phyloP scores from a whole-genome alignment of 2,329 filamentous ascomycete species.

The Ascochyta viciae-villosae region DNA sequence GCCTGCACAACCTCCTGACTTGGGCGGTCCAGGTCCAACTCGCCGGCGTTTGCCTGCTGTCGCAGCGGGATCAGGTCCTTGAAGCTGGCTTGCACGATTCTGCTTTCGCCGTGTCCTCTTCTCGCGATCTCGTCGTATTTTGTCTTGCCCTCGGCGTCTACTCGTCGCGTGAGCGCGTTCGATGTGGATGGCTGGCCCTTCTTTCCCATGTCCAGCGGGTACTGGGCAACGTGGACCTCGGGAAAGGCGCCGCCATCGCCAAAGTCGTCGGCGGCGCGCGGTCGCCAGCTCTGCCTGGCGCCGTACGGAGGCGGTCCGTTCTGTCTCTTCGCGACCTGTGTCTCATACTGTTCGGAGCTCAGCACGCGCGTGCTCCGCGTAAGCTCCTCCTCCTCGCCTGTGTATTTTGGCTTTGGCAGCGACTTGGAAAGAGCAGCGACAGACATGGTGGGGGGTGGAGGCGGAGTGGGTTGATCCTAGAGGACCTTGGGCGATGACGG shows the following conservation, averaged over 20 bases:
- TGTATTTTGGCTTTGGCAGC: slow-evolving; percentile 89
- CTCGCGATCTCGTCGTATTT: slow-evolving; percentile 96
- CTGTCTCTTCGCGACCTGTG: slow-evolving; percentile 76
- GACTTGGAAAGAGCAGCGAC: slow-evolving; percentile 74
- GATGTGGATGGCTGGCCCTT: slow-evolving; percentile 67
- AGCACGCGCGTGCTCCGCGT: slow-evolving; percentile 84
- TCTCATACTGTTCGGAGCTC: slow-evolving; percentile 78
- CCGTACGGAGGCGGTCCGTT: slow-evolving; percentile 87
- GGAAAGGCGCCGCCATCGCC: slow-evolving; percentile 96
- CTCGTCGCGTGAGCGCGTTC: slow-evolving; percentile 91
- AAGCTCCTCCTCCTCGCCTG: slow-evolving; percentile 84
- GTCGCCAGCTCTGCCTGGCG: slow-evolving; percentile 87
- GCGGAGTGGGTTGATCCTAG: slow-evolving; percentile 8
- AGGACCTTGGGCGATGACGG: slow-evolving; percentile 3
- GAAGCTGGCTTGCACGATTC: slow-evolving; percentile 93
- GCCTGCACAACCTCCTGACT: slow-evolving; percentile 83
- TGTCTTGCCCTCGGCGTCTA: slow-evolving; percentile 89
- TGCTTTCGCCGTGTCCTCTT: slow-evolving; percentile 81
- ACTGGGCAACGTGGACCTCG: slow-evolving; percentile 91
- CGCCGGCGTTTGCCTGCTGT: slow-evolving; percentile 90
- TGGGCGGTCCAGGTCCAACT: slow-evolving; percentile 85
- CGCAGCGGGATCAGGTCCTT: slow-evolving; percentile 95
- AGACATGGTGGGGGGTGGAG: slow-evolving; percentile 38
- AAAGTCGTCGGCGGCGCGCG: slow-evolving; percentile 87
- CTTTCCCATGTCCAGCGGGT: slow-evolving; percentile 92